Conservation (phyloP, 2,329 filamentous ascomycete genomes). For the Orbilia oligospora region DNA sequence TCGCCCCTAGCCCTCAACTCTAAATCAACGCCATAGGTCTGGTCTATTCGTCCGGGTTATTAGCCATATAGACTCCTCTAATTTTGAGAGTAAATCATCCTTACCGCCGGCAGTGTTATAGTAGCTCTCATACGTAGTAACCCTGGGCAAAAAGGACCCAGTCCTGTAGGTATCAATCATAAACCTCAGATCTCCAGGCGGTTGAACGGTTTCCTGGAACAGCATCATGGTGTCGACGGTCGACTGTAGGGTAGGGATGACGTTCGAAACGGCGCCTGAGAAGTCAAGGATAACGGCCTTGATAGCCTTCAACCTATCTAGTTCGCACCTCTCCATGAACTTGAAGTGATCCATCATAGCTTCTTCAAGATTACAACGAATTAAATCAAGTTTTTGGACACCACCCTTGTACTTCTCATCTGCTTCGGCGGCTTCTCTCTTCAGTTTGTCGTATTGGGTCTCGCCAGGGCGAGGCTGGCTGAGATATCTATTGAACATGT, state of each 20-base stretch:
- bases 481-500: slow-evolving; percentile 93
- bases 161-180: slow-evolving; percentile 97
- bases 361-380: slow-evolving; percentile 95
- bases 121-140: slow-evolving; percentile 97
- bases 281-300: slow-evolving; percentile 98
- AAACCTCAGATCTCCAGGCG: slow-evolving; percentile 88
- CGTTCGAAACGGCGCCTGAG: slow-evolving; percentile 95
- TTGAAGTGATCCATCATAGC: slow-evolving; percentile 91
- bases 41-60: slow-evolving; percentile 72
- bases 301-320: slow-evolving; percentile 96
- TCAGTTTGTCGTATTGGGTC: slow-evolving; percentile 86
- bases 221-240: slow-evolving; percentile 99
- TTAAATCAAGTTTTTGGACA: slow-evolving; percentile 86
- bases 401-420: slow-evolving; percentile 93
- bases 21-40: slow-evolving; percentile 98
- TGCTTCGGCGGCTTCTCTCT: slow-evolving; percentile 87
- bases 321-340: slow-evolving; percentile 96
- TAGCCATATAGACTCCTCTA: background rate
- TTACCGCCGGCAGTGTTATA: slow-evolving; percentile 91
- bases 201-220: slow-evolving; percentile 99
- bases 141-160: slow-evolving; percentile 89
- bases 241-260: slow-evolving; percentile 94
- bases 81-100: background rate
- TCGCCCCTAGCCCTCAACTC: slow-evolving; percentile 93
- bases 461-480: slow-evolving; percentile 94